Base-by-base conservation (phyloP, 1,284 basidiomycete genomes). In the Ustilago nuda region DNA sequence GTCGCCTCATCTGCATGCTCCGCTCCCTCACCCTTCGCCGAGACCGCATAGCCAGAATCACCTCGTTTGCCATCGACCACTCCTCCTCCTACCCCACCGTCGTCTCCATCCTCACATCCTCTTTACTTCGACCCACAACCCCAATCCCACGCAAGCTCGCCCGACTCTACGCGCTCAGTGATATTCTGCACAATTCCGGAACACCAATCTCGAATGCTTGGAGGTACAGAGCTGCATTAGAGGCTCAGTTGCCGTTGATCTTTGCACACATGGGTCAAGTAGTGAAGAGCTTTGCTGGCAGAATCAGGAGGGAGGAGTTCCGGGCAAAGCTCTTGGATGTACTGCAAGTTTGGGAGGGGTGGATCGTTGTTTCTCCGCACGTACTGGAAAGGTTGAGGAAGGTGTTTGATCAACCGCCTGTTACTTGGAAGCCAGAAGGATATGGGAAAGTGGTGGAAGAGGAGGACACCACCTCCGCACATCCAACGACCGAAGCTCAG, bases 161-260 rank as follows among this genome's bases (percentile, higher is more conserved):
- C 7, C 91, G 97, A 8, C 90, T 99, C 32, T 92, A 98, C 87
- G 90, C 98, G 53, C 93, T 99, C 61, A 98, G 95, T 81, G 97
- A 99, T 84, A 97, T 99, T 72, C 89, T 99, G 33, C 95, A 98
- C 88, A 99, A 99, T 85, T 94, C 94, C 3, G 95, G 94, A 43
- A 92, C 92, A 5, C 88, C 93, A 4, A 89, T 95, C 9, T 92
- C 93, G 2, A 92, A 81, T 86, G 94, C 94, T 17, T 86, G 77
- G 78, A 37, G 64, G 32, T 84, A 80, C 61, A 58, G 76, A 11
- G 59, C 63, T 8, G 65, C 65, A 4, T 56, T 85, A 7, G 76
- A 81, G 50, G 27, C 61, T 4, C 70, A 70, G 17, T 57, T 85
- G 8, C 67, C 56, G 4, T 17, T 62, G 2, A 62, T 85, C 17